Evolutionary conservation across 768 basidiomycete species (phyloP), one percentile per base, ranked within the genome.

Genomic region (Rhodosporidiobolus odoratus): DNA sequence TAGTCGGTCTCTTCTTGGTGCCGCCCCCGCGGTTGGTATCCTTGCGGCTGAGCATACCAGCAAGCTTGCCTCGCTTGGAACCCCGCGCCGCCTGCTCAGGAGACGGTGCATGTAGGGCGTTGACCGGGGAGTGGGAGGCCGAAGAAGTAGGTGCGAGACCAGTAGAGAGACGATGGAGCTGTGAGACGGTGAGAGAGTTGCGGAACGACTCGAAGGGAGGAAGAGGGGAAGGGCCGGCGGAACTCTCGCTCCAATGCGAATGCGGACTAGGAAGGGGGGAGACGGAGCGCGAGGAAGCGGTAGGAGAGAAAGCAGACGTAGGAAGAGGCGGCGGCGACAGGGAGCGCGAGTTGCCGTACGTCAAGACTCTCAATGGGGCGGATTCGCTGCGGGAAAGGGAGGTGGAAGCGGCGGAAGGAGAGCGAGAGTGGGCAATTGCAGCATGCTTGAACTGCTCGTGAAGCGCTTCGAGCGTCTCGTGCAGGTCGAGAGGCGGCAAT

Each of bases 171-270:
- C 40, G 40, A 17, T 37, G 27, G 27, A 47, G 61, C 52, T 15
- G 54, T 2, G 54, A 7, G 9, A 50, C 12, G 34, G 58, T 66
- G 58, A 66, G 59, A 30, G 69, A 71, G 65, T 71, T 66, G 40
- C 69, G 59, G 56, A 71, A 71, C 21, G 69, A 56, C n/a, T 58
- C 21, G 60, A 71, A 71, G 8, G 61, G 41, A 17, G 21, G 37
- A 13, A 37, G n/a, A 2, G 70, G 70, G 32, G 65, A 53, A 1
- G 37, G 48, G 41, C 41, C 58, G 13, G 32, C 61, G 0, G 61
- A 59, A 30, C 60, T 58, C 15, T 62, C 61, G 17, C 56, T 58
- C 70, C 70, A 71, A 37, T 62, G 60, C 30, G 69, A 71, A 27
- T 4, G 10, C 2, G 66, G 66, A 10, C 37, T 38, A n/a, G 34